A percentile compares a stretch with the other conserved stretches of the same genome.
These are phyloP conservation scores for Aspergillus proliferans DNA, from an alignment of 2,329 filamentous ascomycete genomes.

Conservation along the genomic window DNA sequence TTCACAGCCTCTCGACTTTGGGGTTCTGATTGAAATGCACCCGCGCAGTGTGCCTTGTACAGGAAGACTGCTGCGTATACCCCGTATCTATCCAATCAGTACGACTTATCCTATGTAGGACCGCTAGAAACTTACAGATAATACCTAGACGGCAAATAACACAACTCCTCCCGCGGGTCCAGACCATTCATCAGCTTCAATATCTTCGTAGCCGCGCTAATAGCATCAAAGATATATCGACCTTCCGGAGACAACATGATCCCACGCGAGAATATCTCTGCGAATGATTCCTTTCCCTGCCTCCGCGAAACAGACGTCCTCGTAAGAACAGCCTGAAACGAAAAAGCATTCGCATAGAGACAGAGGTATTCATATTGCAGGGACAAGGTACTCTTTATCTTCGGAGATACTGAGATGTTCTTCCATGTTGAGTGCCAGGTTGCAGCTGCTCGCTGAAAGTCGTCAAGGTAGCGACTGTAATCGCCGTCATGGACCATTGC, in stretches of 20 bases:
- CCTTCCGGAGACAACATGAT: conserved; percentile 13
- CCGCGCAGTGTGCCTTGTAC: conserved; percentile 7
- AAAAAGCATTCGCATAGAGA: conserved; percentile 11
- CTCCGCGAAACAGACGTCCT: not conserved
- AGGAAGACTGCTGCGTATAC: conserved; percentile 10
- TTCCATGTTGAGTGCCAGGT: conserved; percentile 4
- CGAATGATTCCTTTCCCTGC: not conserved
- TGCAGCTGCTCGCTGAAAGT: conserved; percentile 6
- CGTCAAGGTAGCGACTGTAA: conserved; percentile 16
- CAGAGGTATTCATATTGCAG: conserved; percentile 6
- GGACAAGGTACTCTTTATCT: not conserved
- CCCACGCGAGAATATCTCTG: conserved; percentile 8
- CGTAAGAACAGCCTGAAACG: conserved; percentile 10
- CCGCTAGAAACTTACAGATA: conserved; percentile 3
- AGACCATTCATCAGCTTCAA: conserved; percentile 4
- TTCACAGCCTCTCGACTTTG: not conserved
- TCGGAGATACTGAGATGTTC: not conserved
- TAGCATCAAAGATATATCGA: conserved; percentile 11
- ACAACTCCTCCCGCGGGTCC: conserved; percentile 1
- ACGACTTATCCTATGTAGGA: not conserved
- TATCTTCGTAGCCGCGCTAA: conserved; percentile 9
- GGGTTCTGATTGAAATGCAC: conserved; percentile 1
- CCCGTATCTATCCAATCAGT: conserved; percentile 2
- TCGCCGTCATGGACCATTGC: conserved; percentile 11
- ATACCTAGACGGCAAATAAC: conserved; percentile 8